Evolutionary conservation across 129 eudicot species (phyloP).

Genomic region (Tanacetum coccineum): DNA sequence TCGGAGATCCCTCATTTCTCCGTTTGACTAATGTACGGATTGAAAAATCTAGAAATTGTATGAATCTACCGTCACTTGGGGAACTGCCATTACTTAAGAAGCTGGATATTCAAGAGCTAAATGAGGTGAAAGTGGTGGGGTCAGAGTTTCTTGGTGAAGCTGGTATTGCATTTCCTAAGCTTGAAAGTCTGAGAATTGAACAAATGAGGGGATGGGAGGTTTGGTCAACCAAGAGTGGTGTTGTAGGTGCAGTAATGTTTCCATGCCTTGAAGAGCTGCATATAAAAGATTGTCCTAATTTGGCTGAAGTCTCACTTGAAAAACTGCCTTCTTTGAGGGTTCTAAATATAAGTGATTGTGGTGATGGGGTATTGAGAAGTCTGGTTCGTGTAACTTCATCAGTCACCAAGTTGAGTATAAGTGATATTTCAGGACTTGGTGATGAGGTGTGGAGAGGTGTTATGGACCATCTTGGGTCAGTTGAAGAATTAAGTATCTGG

Average conservation of each 20-base stretch:
- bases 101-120: constrained; percentile 2
- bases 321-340: neutral
- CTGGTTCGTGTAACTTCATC: constrained; percentile 1
- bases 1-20: too few relatives aligned
- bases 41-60: constrained; percentile 1
- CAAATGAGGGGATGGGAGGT: constrained; percentile 29
- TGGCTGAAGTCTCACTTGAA: constrained; percentile 9
- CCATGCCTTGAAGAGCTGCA: constrained; percentile 12
- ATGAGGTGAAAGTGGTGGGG: constrained; percentile 26
- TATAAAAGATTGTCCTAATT: constrained; percentile 4
- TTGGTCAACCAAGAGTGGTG: constrained; percentile 20
- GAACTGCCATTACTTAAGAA: constrained; percentile 34
- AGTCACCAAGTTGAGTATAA: neutral
- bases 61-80: constrained; percentile 32
- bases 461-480: neutral
- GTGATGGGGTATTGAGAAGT: constrained; percentile 1
- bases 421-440: neutral
- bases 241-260: neutral
- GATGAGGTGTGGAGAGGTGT: constrained; percentile 18
- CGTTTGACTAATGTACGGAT: neutral
- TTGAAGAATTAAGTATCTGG: neutral
- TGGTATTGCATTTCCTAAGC: constrained; percentile 27
- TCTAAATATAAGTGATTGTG: neutral
- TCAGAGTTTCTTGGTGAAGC: constrained; percentile 22
- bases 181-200: constrained; percentile 28